Evolutionary conservation across 768 basidiomycete species (phyloP), one percentile per base, ranked within the genome.

Genomic region (Boletus rubescentipes): DNA sequence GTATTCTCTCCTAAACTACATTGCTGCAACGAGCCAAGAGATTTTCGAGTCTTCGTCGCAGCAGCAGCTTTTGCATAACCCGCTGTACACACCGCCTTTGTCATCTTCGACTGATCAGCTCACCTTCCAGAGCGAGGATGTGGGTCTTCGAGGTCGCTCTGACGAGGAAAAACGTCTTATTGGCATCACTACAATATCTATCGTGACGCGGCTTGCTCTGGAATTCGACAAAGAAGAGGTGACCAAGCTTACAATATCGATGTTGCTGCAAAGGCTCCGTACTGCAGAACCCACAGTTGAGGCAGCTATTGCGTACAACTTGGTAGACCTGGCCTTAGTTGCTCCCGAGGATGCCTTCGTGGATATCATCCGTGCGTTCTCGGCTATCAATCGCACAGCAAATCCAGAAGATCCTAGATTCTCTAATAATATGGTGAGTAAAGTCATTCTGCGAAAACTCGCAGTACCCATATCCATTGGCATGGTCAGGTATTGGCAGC

Each of bases 1-100:
- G 85, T 98, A 98, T 69, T 97, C 96, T 5, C 81, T 98, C 12
- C 79, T 98, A 55, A 98, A 98, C 67, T 89, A 91, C 68, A 87
- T 98, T 54, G 85, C 91, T 2, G 85, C 89, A 4, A 86, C 91
- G 3, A 87, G 85, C 75, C 90, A 89, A 65, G 89, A 90, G 43
- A 80, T 83, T 32, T 79, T 79, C 34, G 87, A 88, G 46, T 72
- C 65, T 45, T 74, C 79, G 3, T 76, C 72, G 36, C 69, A 77
- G 9, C 69, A 77, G 6, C 75, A 80, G 46, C 53, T 77, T 53
- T 65, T 74, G 47, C 73, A 72, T 37, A 72, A 76, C 51, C 73
- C 77, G 3, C 69, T 79, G 2, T 73, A 76, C 53, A 67, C 70
- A 8, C 53, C 61, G n/a, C 56, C 65, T 21, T 57, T 59, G 38